Evolutionary conservation across 192 early-diverging fungal genomes (phyloP).

Genomic region (Linnemannia schmuckeri): DNA sequence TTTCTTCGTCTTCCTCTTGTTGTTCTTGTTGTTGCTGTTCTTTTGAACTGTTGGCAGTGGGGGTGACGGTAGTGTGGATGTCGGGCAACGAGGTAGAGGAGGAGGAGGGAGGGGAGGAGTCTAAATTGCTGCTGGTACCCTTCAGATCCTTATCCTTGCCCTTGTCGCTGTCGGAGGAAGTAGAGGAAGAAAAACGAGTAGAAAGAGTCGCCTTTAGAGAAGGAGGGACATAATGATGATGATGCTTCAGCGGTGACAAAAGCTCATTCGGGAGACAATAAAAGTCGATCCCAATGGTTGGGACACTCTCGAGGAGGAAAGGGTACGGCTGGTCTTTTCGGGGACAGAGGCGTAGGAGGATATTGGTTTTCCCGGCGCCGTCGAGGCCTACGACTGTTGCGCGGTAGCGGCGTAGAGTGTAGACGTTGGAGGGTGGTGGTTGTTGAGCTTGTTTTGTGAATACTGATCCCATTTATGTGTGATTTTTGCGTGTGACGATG

Average conservation of each 20-base stretch:
- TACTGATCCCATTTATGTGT: neutral
- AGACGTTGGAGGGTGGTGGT: neutral
- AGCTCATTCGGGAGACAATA: neutral
- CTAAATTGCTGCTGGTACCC: too few species aligned
- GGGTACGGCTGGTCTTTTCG: neutral
- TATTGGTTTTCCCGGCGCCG: neutral
- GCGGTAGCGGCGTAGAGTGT: neutral
- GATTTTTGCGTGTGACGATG: too few species aligned
- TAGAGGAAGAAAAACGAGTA: too few species aligned
- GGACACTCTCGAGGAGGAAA: neutral
- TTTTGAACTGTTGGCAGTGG: neutral
- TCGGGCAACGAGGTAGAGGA: too few species aligned
- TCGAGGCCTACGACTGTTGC: neutral
- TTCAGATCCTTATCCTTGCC: too few species aligned
- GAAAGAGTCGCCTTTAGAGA: too few species aligned
- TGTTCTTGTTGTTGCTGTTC: too few species aligned
- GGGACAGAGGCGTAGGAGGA: neutral
- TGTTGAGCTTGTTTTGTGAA: neutral
- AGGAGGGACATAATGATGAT: neutral
- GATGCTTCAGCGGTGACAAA: neutral
- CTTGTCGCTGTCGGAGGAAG: too few species aligned
- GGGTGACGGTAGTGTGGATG: neutral
- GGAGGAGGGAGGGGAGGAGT: too few species aligned
- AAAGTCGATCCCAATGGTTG: neutral
- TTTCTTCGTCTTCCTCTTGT: too few species aligned